phyloP scores from a whole-genome alignment of 345 rosid genomes.

The Gossypium turneri region DNA sequence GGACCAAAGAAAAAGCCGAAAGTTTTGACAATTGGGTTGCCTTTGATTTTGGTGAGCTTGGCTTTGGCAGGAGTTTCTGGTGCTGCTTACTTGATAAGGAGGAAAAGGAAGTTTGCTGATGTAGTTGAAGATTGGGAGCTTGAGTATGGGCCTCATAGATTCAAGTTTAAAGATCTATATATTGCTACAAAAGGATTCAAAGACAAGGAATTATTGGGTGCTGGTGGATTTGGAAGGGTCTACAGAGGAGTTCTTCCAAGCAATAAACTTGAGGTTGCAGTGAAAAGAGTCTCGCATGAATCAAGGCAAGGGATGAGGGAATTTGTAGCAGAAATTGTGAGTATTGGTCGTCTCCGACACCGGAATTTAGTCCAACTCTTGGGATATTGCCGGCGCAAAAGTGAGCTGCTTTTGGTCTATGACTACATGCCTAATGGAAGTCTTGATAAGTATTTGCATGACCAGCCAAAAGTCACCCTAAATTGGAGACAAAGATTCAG shows the following conservation, averaged over 20 bases:
- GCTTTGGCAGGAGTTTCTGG: slow-evolving; percentile 20
- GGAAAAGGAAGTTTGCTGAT: slow-evolving; percentile 60
- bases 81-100: slow-evolving; percentile 22
- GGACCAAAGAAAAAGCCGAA: slow-evolving; percentile 30
- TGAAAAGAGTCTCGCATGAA: slow-evolving; percentile 60
- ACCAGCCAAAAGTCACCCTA: slow-evolving; percentile 37
- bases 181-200: slow-evolving; percentile 62
- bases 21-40: slow-evolving; percentile 43
- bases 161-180: slow-evolving; percentile 55
- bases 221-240: slow-evolving; percentile 65
- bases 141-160: slow-evolving; percentile 59
- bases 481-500: slow-evolving; percentile 53
- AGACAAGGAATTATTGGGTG: slow-evolving; percentile 50
- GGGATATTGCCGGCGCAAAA: slow-evolving; percentile 59
- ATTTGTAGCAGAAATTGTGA: slow-evolving; percentile 58
- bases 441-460: slow-evolving; percentile 46
- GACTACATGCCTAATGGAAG: slow-evolving; percentile 69
- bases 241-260: slow-evolving; percentile 50
- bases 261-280: slow-evolving; percentile 46
- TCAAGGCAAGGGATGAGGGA: slow-evolving; percentile 61
- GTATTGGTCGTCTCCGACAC: slow-evolving; percentile 54
- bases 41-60: slow-evolving; percentile 29
- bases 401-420: slow-evolving; percentile 56
- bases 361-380: slow-evolving; percentile 49
- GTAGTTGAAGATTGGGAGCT: slow-evolving; percentile 72